A percentile compares a stretch with the other conserved stretches of the same genome.
Conservation (phyloP, 176 grass and related monocot species). For the Metroxylon sagu region DNA sequence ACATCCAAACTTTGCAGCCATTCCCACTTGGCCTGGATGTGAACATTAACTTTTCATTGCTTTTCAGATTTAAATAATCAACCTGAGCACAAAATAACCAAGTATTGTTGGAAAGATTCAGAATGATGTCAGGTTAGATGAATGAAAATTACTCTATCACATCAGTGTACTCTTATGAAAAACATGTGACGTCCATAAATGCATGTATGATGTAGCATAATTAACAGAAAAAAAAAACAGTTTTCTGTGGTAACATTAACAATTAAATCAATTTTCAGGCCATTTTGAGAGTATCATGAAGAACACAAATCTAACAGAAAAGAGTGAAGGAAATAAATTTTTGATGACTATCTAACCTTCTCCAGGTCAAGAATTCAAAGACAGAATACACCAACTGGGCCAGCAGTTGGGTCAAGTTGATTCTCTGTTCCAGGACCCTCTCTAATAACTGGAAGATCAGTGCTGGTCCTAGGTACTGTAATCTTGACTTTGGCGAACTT, state of each 20-base stretch:
- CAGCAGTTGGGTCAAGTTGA: slow-evolving; percentile 47
- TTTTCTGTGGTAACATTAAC: too few species aligned
- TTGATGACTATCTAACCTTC: slow-evolving; percentile 26
- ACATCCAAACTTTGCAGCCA: slow-evolving; percentile 37
- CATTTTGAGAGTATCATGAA: too few species aligned
- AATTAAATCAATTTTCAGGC: too few species aligned
- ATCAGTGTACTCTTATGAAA: too few species aligned
- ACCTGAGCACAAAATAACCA: slow-evolving; percentile 32
- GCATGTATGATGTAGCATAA: too few species aligned
- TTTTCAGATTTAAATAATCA: slow-evolving; percentile 89
- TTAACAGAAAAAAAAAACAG: too few species aligned
- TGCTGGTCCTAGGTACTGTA: slow-evolving; percentile 67
- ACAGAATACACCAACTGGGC: slow-evolving; percentile 63
- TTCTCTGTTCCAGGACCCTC: slow-evolving; percentile 36
- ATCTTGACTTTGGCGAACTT: slow-evolving; percentile 64
- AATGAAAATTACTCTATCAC: too few species aligned
- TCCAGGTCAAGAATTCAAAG: slow-evolving; percentile 81
- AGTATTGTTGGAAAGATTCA: too few species aligned
- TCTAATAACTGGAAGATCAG: slow-evolving; percentile 46
- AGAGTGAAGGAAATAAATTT: too few species aligned
- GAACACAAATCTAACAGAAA: too few species aligned
- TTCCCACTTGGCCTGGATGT: slow-evolving; percentile 33
- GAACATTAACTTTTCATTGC: slow-evolving; percentile 68
- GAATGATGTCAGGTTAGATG: too few species aligned
- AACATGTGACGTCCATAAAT: too few species aligned